Evolutionary conservation across 352 stramenopile genomes (phyloP).

Genomic region (Globisporangium viniferum): DNA sequence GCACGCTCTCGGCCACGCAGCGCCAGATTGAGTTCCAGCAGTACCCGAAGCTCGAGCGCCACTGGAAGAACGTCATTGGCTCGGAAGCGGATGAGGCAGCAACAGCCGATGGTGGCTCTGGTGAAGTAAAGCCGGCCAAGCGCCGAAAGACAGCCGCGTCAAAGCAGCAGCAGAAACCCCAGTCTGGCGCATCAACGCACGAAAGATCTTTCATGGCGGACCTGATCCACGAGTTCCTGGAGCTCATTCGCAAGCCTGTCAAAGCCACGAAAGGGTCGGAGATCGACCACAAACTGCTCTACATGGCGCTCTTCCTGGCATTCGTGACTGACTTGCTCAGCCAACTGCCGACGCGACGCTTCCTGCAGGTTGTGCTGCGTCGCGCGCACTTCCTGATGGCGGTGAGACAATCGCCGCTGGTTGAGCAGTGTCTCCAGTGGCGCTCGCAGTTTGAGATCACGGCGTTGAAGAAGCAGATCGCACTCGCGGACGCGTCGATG

Average conservation of each 20-base stretch:
- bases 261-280: conserved; percentile 18
- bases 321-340: conserved; percentile 84
- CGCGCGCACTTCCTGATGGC: conserved; percentile 52
- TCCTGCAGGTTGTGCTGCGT: conserved; percentile 65
- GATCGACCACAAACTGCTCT: conserved; percentile 23
- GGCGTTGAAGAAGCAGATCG: conserved; percentile 59
- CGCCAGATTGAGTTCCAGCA: conserved; percentile 57
- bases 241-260: conserved; percentile 22
- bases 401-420: conserved; percentile 36
- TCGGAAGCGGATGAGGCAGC: not conserved
- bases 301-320: conserved; percentile 65
- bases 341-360: conserved; percentile 89
- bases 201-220: conserved; percentile 33
- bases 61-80: conserved; percentile 49
- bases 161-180: not conserved
- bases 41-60: conserved; percentile 62
- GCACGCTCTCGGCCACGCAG: conserved; percentile 51
- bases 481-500: conserved; percentile 64
- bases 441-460: conserved; percentile 31
- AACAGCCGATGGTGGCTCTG: not conserved
- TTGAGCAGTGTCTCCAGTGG: conserved; percentile 39
- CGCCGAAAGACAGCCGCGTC: conserved; percentile 29
- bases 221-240: conserved; percentile 49
- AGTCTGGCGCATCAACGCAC: not conserved
- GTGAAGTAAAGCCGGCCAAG: conserved; percentile 26